Evolutionary conservation across 2,329 filamentous ascomycete genomes (phyloP), one percentile per base, ranked within the genome.

Genomic region (Ceratocystis ficicola): DNA sequence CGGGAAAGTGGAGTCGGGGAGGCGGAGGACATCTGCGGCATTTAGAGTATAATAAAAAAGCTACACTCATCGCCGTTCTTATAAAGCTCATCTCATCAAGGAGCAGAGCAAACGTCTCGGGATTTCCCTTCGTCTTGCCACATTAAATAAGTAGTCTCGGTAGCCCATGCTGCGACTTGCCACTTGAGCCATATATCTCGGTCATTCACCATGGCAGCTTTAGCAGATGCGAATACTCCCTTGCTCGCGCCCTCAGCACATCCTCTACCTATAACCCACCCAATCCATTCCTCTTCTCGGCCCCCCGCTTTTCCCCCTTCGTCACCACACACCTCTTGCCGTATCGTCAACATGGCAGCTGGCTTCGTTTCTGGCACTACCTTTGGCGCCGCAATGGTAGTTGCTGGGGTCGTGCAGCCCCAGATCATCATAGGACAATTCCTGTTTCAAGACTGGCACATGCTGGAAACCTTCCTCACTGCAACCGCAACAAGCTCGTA

Each of bases 401-500:
- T 79, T 2, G 79, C 85, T 1, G 85, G 84, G 36, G 82, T 88
- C 66, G 81, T 82, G 70, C 76, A 80, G 46, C 85, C 86, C 0
- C 75, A 79, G 0, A 77, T 86, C 60, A 85, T 89, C 69, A 73
- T 83, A 66, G 75, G 77, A 7, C 86, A 88, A 75, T 79, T 88
- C 75, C 78, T 76, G 28, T 75, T 87, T 59, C 74, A 79, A 61
- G 80, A 86, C 71, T 87, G 81, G 73, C 83, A 85, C 72, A 88
- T 88, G 85, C 72, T 86, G 36, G 80, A 86, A 73, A 78, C 79
- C 8, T 88, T 88, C 70, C 73, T 88, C 3, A 78, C 81, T 1
- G 86, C 85, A 2, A 83, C 83, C 8, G 84, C 82, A 30, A 79
- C 77, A 69, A 86, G 83, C 74, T 80, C 81, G 82, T 86, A 77